Evolutionary conservation across 1,284 basidiomycete genomes (phyloP), one percentile per base, ranked within the genome.

Genomic region (Schizophyllum amplum): DNA sequence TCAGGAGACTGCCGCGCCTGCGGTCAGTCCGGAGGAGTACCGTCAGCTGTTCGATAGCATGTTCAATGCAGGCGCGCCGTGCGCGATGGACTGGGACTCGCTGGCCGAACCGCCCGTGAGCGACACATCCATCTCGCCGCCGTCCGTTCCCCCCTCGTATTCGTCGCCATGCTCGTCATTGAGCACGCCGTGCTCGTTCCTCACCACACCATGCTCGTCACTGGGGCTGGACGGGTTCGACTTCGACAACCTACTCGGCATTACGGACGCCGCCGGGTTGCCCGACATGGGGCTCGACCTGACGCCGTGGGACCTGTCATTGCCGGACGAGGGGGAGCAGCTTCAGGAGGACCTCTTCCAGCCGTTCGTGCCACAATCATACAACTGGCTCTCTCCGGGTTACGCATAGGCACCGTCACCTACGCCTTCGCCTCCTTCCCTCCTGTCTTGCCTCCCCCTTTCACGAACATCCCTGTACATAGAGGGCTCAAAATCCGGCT

Each of bases 21-120:
- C 33, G 7, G 3, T 17, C 3, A 3, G 11, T 13, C 33, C 33
- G 33, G 33, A 42, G 11, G 33, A 42, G 3, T 42, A 13, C 33
- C 11, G 33, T 17, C 33, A 42, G 33, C 7, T 42, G 33, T 17
- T 42, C 13, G 33, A 42, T 42, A 42, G 33, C 33, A 62, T 60
- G 47, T 46, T 52, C 54, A 59, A 57, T 17, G 61, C 57, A 57
- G 60, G 60, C 59, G 60, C 59, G 57, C 61, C 60, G 55, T 60
- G 59, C 33, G 20, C 25, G 57, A 60, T 60, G 6, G 61, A 60
- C 7, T 62, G 61, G 22, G 57, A 24, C 50, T 59, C 60, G 42
- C 60, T 59, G 33, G 49, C 61, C 46, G 52, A 57, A 4, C 47
- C 57, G 17, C 17, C 33, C 17, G 11, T 17, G 7, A 42, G 33